Percentiles rank a stretch among this genome's conserved stretches.
phyloP scores from a whole-genome alignment of 2,329 filamentous ascomycete species.

The Aspergillus glaucus region DNA sequence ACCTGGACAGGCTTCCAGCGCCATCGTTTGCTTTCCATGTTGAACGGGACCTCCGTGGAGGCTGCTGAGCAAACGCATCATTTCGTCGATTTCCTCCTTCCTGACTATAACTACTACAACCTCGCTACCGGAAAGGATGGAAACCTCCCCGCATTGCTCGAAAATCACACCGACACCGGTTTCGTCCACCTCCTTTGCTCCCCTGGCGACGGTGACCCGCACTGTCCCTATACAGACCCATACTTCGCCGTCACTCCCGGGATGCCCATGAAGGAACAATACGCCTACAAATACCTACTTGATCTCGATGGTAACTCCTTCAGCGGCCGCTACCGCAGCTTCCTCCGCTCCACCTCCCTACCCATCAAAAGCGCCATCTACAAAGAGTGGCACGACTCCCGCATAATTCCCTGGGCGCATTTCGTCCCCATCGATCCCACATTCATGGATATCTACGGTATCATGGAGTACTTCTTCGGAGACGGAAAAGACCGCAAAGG shows the following conservation, averaged over 20 bases:
- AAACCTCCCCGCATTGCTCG: slow-evolving; percentile 36
- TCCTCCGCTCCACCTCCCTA: slow-evolving; percentile 62
- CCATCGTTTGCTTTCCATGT: slow-evolving; percentile 68
- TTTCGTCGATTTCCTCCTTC: slow-evolving; percentile 20
- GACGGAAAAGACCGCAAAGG: slow-evolving; percentile 34
- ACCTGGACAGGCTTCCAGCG: slow-evolving; percentile 71
- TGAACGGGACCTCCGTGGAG: slow-evolving; percentile 41
- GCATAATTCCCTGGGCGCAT: slow-evolving; percentile 70
- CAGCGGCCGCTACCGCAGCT: slow-evolving; percentile 62
- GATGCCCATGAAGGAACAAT: slow-evolving; percentile 31
- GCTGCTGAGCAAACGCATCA: slow-evolving; percentile 19
- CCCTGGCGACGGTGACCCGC: slow-evolving; percentile 26
- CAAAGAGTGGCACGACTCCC: slow-evolving; percentile 72
- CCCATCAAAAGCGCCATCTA: slow-evolving; percentile 74
- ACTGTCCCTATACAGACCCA: slow-evolving; percentile 43
- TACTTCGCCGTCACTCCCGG: slow-evolving; percentile 29
- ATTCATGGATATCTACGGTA: slow-evolving; percentile 64
- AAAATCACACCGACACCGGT: slow-evolving; percentile 34
- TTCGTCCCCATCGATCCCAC: slow-evolving; percentile 74
- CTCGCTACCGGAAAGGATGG: slow-evolving; percentile 9
- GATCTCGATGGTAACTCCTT: slow-evolving; percentile 73
- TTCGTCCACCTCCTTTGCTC: slow-evolving; percentile 43
- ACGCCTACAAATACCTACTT: slow-evolving; percentile 59
- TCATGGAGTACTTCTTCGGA: slow-evolving; percentile 69
- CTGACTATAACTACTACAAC: slow-evolving; percentile 39